phyloP scores from a whole-genome alignment of 257 asterid species.

The Schizonepeta tenuifolia region DNA sequence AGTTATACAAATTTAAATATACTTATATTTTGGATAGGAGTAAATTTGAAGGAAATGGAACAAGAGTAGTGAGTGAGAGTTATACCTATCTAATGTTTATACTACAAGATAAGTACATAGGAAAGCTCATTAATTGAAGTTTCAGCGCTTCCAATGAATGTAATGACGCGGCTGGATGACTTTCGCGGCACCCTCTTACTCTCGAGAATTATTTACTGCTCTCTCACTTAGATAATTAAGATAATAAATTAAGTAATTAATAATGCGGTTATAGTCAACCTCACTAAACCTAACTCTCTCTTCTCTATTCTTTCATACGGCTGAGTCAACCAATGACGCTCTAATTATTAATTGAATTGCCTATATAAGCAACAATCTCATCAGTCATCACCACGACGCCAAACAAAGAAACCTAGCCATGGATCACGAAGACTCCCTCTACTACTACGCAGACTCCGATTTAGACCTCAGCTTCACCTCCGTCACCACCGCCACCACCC shows the following conservation, averaged over 20 bases:
- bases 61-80: no score
- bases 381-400: neutral
- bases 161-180: slow-evolving; percentile 38
- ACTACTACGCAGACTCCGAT: slow-evolving; percentile 64
- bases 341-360: slow-evolving; percentile 39
- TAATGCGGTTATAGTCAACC: slow-evolving; percentile 36
- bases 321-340: slow-evolving; percentile 65
- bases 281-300: slow-evolving; percentile 28
- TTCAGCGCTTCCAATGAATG: slow-evolving; percentile 28
- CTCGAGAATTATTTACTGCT: neutral
- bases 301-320: neutral
- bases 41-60: no score
- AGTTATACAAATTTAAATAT: no score
- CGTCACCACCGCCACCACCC: slow-evolving; percentile 55
- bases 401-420: slow-evolving; percentile 29
- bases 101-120: neutral
- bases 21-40: no score
- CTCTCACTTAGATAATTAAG: neutral
- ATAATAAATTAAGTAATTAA: no score
- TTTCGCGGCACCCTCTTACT: neutral
- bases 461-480: slow-evolving; percentile 79
- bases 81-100: no score
- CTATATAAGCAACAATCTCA: slow-evolving; percentile 4
- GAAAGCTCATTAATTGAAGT: slow-evolving; percentile 13
- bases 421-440: slow-evolving; percentile 52